A percentile compares a stretch with the other conserved stretches of the same genome.
Evolutionary conservation across 306 rosid species (phyloP).

Genomic region (Dalbergia oliveri): DNA sequence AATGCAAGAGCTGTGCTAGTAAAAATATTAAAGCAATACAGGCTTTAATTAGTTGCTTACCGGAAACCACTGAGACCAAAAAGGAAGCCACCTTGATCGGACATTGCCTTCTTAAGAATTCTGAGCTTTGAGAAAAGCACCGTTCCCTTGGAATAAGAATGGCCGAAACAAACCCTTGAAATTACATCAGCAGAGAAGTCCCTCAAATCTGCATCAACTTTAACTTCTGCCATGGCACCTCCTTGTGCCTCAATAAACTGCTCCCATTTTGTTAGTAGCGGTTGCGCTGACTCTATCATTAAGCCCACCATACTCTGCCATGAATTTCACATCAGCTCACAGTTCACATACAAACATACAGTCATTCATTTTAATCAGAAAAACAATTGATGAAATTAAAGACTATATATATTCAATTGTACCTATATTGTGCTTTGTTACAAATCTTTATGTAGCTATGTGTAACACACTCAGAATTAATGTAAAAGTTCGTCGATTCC

Average conservation of each 20-base stretch:
- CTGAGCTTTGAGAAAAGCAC: conserved; percentile 85
- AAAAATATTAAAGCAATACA: too few relatives aligned
- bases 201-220: conserved; percentile 79
- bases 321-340: conserved; percentile 15
- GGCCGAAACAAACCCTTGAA: conserved; percentile 92
- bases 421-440: too few relatives aligned
- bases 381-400: too few relatives aligned
- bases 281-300: conserved; percentile 72
- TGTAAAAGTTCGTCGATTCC: too few relatives aligned
- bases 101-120: conserved; percentile 65
- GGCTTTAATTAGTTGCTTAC: conserved; percentile 47
- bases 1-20: too few relatives aligned
- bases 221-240: conserved; percentile 59
- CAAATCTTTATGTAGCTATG: too few relatives aligned
- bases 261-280: conserved; percentile 74
- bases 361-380: too few relatives aligned
- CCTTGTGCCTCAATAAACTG: conserved; percentile 58
- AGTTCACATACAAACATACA: neutral
- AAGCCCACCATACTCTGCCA: conserved; percentile 83
- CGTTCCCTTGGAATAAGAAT: conserved; percentile 75
- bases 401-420: too few relatives aligned
- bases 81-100: conserved; percentile 65
- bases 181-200: conserved; percentile 86
- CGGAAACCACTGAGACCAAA: conserved; percentile 62
- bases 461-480: too few relatives aligned